Conservation (phyloP, 495 filamentous ascomycete species). For the Hyaloscypha variabilis region DNA sequence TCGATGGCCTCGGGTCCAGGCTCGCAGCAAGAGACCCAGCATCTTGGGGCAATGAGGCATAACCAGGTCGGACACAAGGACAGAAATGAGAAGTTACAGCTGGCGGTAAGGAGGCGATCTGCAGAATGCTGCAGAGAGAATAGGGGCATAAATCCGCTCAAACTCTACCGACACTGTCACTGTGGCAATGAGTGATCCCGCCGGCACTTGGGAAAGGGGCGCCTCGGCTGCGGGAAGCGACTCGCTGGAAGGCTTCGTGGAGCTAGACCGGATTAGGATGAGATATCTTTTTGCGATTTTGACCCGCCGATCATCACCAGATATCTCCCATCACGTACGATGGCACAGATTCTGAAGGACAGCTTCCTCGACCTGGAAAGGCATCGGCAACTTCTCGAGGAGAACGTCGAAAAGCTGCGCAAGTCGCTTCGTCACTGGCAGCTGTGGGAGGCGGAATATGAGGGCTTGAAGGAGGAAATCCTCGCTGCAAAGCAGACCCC, state of each 20-base stretch:
- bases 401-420: conserved; percentile 71
- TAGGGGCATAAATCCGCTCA: not conserved
- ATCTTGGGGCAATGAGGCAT: too few relatives aligned
- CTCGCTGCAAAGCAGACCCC: conserved; percentile 49
- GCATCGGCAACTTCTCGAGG: conserved; percentile 74
- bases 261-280: too few relatives aligned
- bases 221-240: not conserved
- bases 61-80: too few relatives aligned
- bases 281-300: too few relatives aligned
- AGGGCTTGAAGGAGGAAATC: conserved; percentile 81
- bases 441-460: conserved; percentile 88
- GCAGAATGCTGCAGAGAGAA: not conserved
- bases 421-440: conserved; percentile 85
- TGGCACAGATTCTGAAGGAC: conserved; percentile 38
- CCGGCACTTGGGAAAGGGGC: not conserved
- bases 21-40: too few relatives aligned
- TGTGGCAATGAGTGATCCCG: too few relatives aligned
- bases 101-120: not conserved
- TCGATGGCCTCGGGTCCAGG: too few relatives aligned
- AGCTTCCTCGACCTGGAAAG: conserved; percentile 65
- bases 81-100: not conserved
- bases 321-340: conserved; percentile 10
- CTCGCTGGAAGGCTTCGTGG: too few relatives aligned
- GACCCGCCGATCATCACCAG: too few relatives aligned
- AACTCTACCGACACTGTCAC: not conserved